Conservation (phyloP, 306 rosid genomes). For the Citrullus mucosospermus region DNA sequence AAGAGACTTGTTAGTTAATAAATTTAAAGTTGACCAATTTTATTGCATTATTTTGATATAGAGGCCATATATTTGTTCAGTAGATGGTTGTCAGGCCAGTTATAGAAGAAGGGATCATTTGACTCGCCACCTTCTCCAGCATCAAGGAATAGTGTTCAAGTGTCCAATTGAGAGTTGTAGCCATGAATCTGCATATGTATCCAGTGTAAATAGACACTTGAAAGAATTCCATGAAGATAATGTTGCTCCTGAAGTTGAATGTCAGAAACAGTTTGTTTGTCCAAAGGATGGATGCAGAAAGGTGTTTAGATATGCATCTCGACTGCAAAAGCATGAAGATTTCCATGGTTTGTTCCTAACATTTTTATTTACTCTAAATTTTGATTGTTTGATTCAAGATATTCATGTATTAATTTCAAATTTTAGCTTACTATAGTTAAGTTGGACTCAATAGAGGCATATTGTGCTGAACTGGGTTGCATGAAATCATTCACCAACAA, state of each 20-base stretch:
- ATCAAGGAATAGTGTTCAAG: conserved; percentile 46
- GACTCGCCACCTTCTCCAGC: conserved; percentile 59
- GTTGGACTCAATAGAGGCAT: conserved; percentile 45
- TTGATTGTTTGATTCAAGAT: not conserved
- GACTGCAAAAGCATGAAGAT: conserved; percentile 48
- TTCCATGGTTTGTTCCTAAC: conserved; percentile 48
- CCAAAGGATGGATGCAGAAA: conserved; percentile 58
- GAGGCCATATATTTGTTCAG: conserved; percentile 53
- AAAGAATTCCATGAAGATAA: conserved; percentile 35
- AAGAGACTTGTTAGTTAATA: not conserved
- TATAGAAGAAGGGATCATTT: conserved; percentile 84
- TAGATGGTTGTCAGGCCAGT: conserved; percentile 55
- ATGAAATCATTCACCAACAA: conserved; percentile 48
- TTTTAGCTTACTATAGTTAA: conserved; percentile 35
- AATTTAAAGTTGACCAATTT: not conserved
- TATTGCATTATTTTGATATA: conserved; percentile 19
- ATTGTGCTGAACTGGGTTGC: conserved; percentile 56
- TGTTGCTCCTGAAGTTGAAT: conserved; percentile 9
- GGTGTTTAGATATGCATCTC: conserved; percentile 45
- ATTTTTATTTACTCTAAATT: not conserved
- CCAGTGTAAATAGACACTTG: conserved; percentile 52
- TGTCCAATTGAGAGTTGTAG: conserved; percentile 58
- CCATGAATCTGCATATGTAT: conserved; percentile 28
- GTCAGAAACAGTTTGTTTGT: conserved; percentile 40
- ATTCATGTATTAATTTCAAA: not conserved